Percentiles rank a stretch among this genome's conserved stretches.
Evolutionary conservation across 2,329 filamentous ascomycete species (phyloP).

Genomic region (Sclerotiophoma versabilis): DNA sequence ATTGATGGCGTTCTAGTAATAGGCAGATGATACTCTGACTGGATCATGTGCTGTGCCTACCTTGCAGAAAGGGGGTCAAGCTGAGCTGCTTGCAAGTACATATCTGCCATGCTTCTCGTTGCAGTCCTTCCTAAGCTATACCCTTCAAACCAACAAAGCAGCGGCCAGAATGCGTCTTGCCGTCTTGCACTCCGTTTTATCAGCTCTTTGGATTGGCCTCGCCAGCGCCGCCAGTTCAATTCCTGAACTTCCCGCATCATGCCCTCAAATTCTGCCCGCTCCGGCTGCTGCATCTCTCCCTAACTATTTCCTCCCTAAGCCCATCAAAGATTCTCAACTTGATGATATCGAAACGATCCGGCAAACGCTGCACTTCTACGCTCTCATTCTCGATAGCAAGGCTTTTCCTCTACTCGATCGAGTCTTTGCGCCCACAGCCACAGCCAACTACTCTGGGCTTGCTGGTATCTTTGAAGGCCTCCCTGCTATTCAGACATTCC

Average conservation of each 20-base stretch:
- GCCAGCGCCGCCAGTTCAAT: neutral
- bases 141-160: neutral
- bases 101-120: neutral
- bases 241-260: slow-evolving; percentile 7
- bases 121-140: neutral
- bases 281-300: slow-evolving; percentile 4
- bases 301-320: slow-evolving; percentile 5
- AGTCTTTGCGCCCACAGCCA: slow-evolving; percentile 8
- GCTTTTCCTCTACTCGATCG: slow-evolving; percentile 8
- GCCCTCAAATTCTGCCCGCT: slow-evolving; percentile 12
- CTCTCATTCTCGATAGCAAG: slow-evolving; percentile 10
- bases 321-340: slow-evolving; percentile 8
- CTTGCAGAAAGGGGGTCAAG: neutral
- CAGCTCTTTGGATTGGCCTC: neutral
- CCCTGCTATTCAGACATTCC: slow-evolving; percentile 7
- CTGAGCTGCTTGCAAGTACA: neutral
- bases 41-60: neutral
- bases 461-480: slow-evolving; percentile 11
- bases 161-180: neutral
- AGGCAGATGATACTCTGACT: neutral
- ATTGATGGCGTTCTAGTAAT: slow-evolving; percentile 7
- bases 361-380: slow-evolving; percentile 13
- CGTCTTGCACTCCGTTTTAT: neutral
- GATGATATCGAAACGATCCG: slow-evolving; percentile 10
- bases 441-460: slow-evolving; percentile 11